Evolutionary conservation across 129 eudicot species (phyloP), one percentile per base, ranked within the genome.

Genomic region (Artemisia argyi): DNA sequence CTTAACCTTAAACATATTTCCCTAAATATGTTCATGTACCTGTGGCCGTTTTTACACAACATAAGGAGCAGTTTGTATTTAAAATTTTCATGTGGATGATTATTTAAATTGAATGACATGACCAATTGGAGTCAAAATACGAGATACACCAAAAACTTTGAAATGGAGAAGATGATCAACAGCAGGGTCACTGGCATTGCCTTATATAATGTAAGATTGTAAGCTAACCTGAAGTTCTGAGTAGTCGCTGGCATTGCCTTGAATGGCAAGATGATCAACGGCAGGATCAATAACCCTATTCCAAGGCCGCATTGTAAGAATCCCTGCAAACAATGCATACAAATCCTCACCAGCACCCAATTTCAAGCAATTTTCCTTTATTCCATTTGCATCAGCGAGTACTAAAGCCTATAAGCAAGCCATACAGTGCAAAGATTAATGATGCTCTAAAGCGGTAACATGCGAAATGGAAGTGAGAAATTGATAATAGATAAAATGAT

Each of bases 281-380:
- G 97, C 80, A 13, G 89, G 88, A 65, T 94, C 97, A 44, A 94
- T 80, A 19, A 94, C 92, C 68, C 88, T 87, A 50, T 84, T 62
- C 98, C 98, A 94, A 30, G 98, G 98, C 74, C 89, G 84, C 98
- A 90, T 94, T 58, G 96, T 94, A 57, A 90, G 96, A 72, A 94
- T 84, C 70, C 96, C 98, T 14, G 97, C 97, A 86, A 94, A 90
- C 11, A 94, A 64, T 64, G 86, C 89, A 70, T 90, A 94, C 72
- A 94, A 86, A 71, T 94, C 97, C 52, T 94, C 96, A 24, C 97
- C 98, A 62, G 98, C 98, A 61, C 98, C 98, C 56, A 94, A 65
- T 65, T 90, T 94, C 39, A 65, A 76, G 73, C 96, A 77, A 70
- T 86, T 80, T 81, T 87, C 96, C 75, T 88, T 94, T 42, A 94